Evolutionary conservation across 495 filamentous ascomycete genomes (phyloP).

Genomic region (Aspergillus nidulans): DNA sequence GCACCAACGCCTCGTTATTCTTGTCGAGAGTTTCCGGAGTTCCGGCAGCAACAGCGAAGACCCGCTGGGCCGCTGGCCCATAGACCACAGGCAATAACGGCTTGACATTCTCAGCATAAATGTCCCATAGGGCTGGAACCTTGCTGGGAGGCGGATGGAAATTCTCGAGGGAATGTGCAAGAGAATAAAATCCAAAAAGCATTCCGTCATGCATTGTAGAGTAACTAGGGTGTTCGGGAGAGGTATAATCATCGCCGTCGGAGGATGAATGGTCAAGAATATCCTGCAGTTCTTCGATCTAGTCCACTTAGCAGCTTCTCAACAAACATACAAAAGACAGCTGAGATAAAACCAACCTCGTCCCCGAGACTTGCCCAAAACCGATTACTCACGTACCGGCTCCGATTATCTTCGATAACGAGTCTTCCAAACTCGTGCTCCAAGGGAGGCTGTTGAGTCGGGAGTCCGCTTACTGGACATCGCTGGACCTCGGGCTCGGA

Average conservation of each 20-base stretch:
- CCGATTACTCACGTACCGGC: conserved; percentile 80
- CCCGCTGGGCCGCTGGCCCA: conserved; percentile 51
- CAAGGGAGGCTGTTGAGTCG: conserved; percentile 32
- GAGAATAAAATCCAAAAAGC: conserved; percentile 64
- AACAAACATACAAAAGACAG: background rate
- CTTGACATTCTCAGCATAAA: conserved; percentile 67
- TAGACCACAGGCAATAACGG: conserved; percentile 68
- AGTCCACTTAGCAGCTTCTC: conserved; percentile 3
- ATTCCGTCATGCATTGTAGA: conserved; percentile 63
- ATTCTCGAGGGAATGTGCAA: conserved; percentile 41
- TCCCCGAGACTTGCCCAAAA: conserved; percentile 88
- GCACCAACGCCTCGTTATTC: conserved; percentile 66
- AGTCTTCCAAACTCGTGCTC: conserved; percentile 73
- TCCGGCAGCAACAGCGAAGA: conserved; percentile 40
- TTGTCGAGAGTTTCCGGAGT: conserved; percentile 54
- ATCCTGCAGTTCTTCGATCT: conserved; percentile 70
- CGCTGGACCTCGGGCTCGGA: background rate
- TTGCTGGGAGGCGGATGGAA: conserved; percentile 56
- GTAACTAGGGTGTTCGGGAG: conserved; percentile 46
- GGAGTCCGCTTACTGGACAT: conserved; percentile 25
- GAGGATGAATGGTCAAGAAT: conserved; percentile 61
- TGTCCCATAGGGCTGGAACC: conserved; percentile 63
- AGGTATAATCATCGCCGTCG: conserved; percentile 62
- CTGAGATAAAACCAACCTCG: conserved; percentile 52
- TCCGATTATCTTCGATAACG: conserved; percentile 76